Percentiles rank a stretch among this genome's conserved stretches.
phyloP scores from a whole-genome alignment of 352 stramenopile species.

The Globisporangium camurandrum region DNA sequence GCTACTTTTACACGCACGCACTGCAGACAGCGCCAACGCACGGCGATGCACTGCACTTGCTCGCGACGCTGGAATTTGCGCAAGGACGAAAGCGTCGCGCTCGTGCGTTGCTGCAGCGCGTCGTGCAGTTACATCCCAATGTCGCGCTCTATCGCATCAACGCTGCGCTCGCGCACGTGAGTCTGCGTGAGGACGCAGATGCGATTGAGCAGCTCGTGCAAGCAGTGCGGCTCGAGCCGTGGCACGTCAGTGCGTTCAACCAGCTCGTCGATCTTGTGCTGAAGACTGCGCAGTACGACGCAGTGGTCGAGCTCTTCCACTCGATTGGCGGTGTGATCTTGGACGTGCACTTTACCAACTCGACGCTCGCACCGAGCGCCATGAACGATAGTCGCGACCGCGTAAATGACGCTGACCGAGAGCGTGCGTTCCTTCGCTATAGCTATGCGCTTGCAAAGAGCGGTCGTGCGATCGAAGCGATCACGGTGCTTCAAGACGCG shows the following conservation, averaged over 20 bases:
- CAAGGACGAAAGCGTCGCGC: constrained; percentile 11
- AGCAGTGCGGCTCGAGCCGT: constrained; percentile 15
- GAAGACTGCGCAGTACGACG: neutral
- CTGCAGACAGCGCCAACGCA: constrained; percentile 4
- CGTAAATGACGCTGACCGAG: constrained; percentile 13
- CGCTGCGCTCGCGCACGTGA: constrained; percentile 1
- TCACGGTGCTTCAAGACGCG: constrained; percentile 23
- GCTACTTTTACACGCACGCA: constrained; percentile 23
- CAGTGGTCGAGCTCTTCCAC: constrained; percentile 17
- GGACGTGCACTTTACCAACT: neutral
- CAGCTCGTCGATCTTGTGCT: constrained; percentile 20
- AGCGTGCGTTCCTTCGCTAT: constrained; percentile 29
- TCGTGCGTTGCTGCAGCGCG: constrained; percentile 13
- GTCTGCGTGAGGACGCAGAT: neutral
- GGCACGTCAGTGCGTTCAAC: constrained; percentile 16
- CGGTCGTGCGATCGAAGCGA: constrained; percentile 19
- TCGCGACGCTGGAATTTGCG: constrained; percentile 28
- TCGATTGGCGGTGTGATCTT: constrained; percentile 14
- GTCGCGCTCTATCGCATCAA: constrained; percentile 25
- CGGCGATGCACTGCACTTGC: constrained; percentile 38
- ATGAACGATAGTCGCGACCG: too few species aligned
- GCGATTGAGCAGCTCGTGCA: constrained; percentile 2
- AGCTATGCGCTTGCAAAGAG: constrained; percentile 28
- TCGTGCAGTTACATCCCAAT: constrained; percentile 13
- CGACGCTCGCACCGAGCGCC: neutral